Percentiles rank a stretch among this genome's conserved stretches.
phyloP scores from a whole-genome alignment of 495 filamentous ascomycete genomes.

The Recurvomyces mirabilis region DNA sequence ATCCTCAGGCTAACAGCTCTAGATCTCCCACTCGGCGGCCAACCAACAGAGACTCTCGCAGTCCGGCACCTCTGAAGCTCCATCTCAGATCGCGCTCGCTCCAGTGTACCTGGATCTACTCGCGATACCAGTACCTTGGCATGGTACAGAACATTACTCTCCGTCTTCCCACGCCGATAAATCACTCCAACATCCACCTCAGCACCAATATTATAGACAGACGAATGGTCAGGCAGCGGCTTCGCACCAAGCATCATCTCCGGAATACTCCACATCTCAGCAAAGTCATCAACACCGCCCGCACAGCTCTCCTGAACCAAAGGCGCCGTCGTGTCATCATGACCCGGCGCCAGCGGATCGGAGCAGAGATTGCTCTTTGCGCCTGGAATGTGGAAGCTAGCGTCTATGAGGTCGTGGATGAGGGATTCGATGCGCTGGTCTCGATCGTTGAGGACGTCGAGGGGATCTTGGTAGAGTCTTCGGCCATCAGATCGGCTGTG shows the following conservation, averaged over 20 bases:
- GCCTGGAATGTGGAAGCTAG: background rate
- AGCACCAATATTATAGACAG: background rate
- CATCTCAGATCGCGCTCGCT: background rate
- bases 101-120: background rate
- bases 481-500: too few relatives aligned
- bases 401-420: background rate
- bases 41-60: background rate
- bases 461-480: background rate
- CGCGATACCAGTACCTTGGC: background rate
- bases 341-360: background rate
- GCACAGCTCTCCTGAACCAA: background rate
- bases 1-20: too few relatives aligned
- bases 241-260: background rate
- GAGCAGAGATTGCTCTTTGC: background rate
- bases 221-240: background rate
- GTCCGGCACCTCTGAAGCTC: background rate
- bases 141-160: background rate
- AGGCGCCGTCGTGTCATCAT: background rate
- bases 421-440: background rate
- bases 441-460: too few relatives aligned
- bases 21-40: slow-evolving; percentile 2
- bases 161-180: background rate
- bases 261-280: background rate
- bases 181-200: background rate
- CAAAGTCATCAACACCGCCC: background rate